Evolutionary conservation across 208 protist genomes (phyloP).

Genomic region (Leishmania gerbilli): DNA sequence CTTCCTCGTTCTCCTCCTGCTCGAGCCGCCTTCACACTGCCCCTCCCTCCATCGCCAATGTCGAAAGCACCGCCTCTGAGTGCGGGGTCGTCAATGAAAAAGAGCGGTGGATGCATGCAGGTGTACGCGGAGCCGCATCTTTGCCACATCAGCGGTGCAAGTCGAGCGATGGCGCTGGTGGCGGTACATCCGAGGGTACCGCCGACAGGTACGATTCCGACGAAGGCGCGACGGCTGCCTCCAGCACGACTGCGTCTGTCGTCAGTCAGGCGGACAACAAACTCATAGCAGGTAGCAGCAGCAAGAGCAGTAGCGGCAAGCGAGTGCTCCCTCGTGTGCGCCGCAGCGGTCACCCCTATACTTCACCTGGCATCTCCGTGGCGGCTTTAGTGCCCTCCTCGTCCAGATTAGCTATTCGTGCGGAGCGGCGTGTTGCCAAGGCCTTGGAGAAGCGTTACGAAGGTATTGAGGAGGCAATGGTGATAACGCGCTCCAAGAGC

Average conservation of each 20-base stretch:
- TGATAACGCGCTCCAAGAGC: conserved; percentile 63
- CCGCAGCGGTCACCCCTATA: background rate
- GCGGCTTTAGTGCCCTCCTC: background rate
- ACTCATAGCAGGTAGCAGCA: background rate
- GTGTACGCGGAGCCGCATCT: background rate
- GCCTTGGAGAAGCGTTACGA: conserved; percentile 38
- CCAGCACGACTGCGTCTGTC: background rate
- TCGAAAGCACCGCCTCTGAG: background rate
- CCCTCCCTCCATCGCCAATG: conserved; percentile 4
- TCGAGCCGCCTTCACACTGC: conserved; percentile 6
- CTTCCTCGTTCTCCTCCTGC: conserved; percentile 2
- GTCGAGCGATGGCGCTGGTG: background rate
- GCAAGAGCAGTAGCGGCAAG: background rate
- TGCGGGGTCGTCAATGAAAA: background rate
- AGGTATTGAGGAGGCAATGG: conserved; percentile 65
- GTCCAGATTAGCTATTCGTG: background rate
- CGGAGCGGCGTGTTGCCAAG: conserved; percentile 4
- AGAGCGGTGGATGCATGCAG: background rate
- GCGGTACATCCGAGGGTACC: background rate
- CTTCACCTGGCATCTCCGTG: background rate
- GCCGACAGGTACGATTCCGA: conserved; percentile 5
- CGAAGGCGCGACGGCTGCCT: background rate
- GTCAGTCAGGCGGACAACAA: conserved; percentile 7
- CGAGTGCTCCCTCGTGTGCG: background rate
- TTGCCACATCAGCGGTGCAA: background rate